phyloP scores from a whole-genome alignment of 2,329 filamentous ascomycete species.

The Coniosporium tulheliwenetii region DNA sequence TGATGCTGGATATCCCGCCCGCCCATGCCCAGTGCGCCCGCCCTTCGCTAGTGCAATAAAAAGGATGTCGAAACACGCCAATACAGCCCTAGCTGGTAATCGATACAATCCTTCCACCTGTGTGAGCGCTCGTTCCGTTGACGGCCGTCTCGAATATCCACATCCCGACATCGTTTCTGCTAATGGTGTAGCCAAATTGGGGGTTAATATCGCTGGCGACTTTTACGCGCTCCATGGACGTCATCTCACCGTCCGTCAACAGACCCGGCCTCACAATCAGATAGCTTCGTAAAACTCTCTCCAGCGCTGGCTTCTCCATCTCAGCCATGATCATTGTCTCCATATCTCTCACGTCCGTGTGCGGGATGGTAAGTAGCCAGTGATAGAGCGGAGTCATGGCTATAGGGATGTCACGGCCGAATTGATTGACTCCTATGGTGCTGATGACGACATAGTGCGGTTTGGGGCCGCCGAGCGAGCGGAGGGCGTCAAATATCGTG shows the following conservation, averaged over 20 bases:
- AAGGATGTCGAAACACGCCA: no score
- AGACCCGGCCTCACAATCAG: slow-evolving; percentile 21
- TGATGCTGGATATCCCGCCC: no score
- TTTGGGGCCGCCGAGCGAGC: slow-evolving; percentile 7
- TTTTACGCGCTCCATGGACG: slow-evolving; percentile 14
- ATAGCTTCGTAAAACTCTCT: slow-evolving; percentile 12
- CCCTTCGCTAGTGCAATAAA: no score
- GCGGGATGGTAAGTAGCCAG: slow-evolving; percentile 16
- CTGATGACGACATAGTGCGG: slow-evolving; percentile 17
- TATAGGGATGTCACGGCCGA: slow-evolving; percentile 20
- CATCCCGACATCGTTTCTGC: slow-evolving; percentile 21
- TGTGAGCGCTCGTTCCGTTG: slow-evolving; percentile 1
- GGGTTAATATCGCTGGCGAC: slow-evolving; percentile 14
- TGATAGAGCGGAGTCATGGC: slow-evolving; percentile 18
- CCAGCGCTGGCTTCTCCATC: slow-evolving; percentile 6
- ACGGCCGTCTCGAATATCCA: slow-evolving; percentile 22
- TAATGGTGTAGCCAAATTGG: slow-evolving; percentile 20
- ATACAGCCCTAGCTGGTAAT: no score
- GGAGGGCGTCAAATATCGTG: slow-evolving; percentile 19
- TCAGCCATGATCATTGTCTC: slow-evolving; percentile 15
- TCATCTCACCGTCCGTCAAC: slow-evolving; percentile 15
- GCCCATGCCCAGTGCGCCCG: no score
- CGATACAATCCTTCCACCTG: not conserved
- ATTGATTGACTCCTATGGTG: slow-evolving; percentile 20
- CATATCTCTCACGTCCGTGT: slow-evolving; percentile 23